Percentiles rank a stretch among this genome's conserved stretches.
Evolutionary conservation across 495 filamentous ascomycete species (phyloP).

Genomic region (Penicillium psychrofluorescens): DNA sequence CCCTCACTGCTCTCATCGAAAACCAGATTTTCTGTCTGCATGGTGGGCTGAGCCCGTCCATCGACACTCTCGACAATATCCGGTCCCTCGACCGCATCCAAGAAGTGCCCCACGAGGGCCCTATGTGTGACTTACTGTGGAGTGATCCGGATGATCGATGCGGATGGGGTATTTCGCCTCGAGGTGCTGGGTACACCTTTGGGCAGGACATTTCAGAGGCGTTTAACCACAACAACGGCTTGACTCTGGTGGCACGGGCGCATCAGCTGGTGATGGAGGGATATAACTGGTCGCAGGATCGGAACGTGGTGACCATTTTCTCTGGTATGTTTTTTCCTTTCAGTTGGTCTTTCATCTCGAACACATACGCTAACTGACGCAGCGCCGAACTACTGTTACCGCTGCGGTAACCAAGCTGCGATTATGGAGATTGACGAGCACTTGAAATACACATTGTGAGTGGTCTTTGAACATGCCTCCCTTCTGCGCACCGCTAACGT

Average conservation of each 20-base stretch:
- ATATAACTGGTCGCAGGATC: conserved; percentile 96
- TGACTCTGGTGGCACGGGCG: conserved; percentile 89
- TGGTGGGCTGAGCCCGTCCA: conserved; percentile 90
- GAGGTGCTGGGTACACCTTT: conserved; percentile 97
- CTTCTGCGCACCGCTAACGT: too few species aligned
- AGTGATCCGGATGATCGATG: conserved; percentile 97
- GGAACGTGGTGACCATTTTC: conserved; percentile 98
- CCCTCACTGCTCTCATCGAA: conserved; percentile 95
- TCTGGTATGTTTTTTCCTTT: conserved; percentile 56
- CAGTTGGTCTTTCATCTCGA: not conserved
- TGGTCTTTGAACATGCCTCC: conserved; percentile 10
- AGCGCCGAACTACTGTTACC: conserved; percentile 97
- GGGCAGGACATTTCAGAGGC: conserved; percentile 99
- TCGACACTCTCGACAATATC: conserved; percentile 98
- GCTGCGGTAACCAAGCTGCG: conserved; percentile 96
- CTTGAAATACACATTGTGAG: conserved; percentile 99
- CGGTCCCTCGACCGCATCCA: conserved; percentile 92
- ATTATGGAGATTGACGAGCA: conserved; percentile 99
- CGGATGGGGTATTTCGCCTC: conserved; percentile 95
- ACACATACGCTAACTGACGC: not conserved
- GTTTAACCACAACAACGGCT: conserved; percentile 98
- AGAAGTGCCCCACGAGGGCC: conserved; percentile 96
- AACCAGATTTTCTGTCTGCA: conserved; percentile 99
- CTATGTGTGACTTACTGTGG: conserved; percentile 98
- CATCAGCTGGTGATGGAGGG: conserved; percentile 98